These are phyloP conservation scores for Apostasia shenzhenica DNA, from an alignment of 106 monocot species.

Conservation along the genomic window DNA sequence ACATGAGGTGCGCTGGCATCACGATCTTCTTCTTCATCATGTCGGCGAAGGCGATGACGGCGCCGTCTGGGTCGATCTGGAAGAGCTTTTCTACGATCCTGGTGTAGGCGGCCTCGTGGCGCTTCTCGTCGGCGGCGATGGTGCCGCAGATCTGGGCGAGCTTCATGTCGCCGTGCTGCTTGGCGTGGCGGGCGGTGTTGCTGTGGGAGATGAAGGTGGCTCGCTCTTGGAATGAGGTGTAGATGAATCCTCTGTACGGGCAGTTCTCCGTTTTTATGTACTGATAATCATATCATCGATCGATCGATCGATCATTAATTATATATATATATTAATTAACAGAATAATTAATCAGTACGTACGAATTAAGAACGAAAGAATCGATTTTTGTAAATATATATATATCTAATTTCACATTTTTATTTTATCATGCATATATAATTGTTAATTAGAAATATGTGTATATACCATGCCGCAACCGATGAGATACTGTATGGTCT, in stretches of 20 bases:
- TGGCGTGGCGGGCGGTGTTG: constrained; percentile 17
- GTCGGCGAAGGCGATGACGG: constrained; percentile 14
- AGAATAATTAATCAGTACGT: too few relatives aligned
- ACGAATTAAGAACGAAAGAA: too few relatives aligned
- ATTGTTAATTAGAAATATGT: not conserved
- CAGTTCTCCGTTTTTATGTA: constrained; percentile 9
- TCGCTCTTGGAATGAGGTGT: constrained; percentile 21
- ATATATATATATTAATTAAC: too few relatives aligned
- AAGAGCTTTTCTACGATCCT: constrained; percentile 19
- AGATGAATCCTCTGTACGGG: constrained; percentile 14
- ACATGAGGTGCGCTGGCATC: constrained; percentile 9
- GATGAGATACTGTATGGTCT: constrained; percentile 23
- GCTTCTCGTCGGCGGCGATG: constrained; percentile 21
- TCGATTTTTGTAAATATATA: too few relatives aligned
- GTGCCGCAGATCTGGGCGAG: constrained; percentile 16
- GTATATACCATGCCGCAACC: not conserved
- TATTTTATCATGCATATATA: not conserved
- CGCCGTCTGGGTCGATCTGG: constrained; percentile 14
- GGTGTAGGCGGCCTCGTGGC: constrained; percentile 21
- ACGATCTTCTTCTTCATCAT: constrained; percentile 19
- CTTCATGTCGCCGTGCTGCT: constrained; percentile 10
- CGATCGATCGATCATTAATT: too few relatives aligned
- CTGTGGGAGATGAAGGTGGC: constrained; percentile 24
- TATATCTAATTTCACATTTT: not conserved
- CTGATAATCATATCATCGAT: too few relatives aligned